Base-by-base conservation (phyloP, 192 early-diverging fungal genomes). In the Backusella parvicylindrica region DNA sequence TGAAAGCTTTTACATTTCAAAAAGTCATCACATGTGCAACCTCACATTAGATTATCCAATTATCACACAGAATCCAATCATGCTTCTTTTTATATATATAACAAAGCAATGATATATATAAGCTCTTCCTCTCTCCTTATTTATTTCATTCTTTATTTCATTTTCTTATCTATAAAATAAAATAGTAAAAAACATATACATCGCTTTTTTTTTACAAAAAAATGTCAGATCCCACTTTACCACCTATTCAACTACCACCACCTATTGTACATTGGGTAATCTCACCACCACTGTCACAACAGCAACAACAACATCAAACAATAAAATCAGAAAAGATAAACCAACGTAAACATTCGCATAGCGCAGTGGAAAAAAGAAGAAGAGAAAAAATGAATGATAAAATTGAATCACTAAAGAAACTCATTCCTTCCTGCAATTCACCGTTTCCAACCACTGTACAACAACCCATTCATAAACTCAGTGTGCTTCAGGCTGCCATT, bases 381-480 rank as follows among this genome's bases (percentile, higher is more conserved):
- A 43, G 69, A 35, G 69, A 71, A 12, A 71, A 50, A 31, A 71
- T 71, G 69, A 71, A 71, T 49, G 69, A 71, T 49, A 71, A 71
- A 50, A 71, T 71, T 33, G 47, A 71, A 12, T 30, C 30, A 50
- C 16, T 71, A 53, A 71, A 71, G 40, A n/a, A 31, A 0, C n/a
- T 71, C 1, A 71, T 71, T 47, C 69, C 69, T n/a, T 71, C 69
- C 18, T 71, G 69, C 33, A 43, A 21, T n/a, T 30, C 69, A 50
- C 32, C 38, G 4, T 43, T 71, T 53, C 40, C 47, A n/a, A 50
- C 69, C 2, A 33, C 43, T 32, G 32, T 71, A 32, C 47, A 71
- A 6, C 69, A 71, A 49, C 69, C 69, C 1, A 71, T 71, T 30
- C 69, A 71, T 50, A 71, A 71, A 53, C 28, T 71, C 32, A 50